A percentile compares a stretch with the other conserved stretches of the same genome.
phyloP scores from a whole-genome alignment of 1,284 basidiomycete genomes.

The Afroboletus lepidellus region DNA sequence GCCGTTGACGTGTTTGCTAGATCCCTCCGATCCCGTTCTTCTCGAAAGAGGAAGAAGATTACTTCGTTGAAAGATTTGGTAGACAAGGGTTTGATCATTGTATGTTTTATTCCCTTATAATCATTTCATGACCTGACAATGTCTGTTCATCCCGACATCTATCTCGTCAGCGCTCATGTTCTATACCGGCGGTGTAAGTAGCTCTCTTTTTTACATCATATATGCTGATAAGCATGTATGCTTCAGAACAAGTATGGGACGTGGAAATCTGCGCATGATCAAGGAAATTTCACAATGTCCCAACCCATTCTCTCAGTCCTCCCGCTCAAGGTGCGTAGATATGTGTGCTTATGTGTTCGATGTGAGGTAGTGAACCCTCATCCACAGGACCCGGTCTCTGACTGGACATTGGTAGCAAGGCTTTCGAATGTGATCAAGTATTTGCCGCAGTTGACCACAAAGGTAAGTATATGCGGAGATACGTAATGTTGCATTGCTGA shows the following conservation, averaged over 20 bases:
- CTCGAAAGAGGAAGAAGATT: slow-evolving; percentile 58
- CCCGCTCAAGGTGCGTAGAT: slow-evolving; percentile 45
- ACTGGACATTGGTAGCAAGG: slow-evolving; percentile 49
- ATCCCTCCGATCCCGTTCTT: slow-evolving; percentile 62
- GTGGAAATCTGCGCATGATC: slow-evolving; percentile 49
- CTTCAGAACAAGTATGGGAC: slow-evolving; percentile 50
- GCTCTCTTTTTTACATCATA: background rate
- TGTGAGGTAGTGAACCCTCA: background rate
- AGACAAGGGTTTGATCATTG: slow-evolving; percentile 59
- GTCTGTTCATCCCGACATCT: background rate
- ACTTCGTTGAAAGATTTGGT: slow-evolving; percentile 58
- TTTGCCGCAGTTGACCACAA: slow-evolving; percentile 50
- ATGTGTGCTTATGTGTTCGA: background rate
- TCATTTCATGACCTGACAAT: background rate
- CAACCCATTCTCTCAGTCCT: slow-evolving; percentile 58
- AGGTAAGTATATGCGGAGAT: slow-evolving; percentile 37
- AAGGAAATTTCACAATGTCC: slow-evolving; percentile 57
- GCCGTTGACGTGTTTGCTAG: slow-evolving; percentile 29
- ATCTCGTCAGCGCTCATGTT: slow-evolving; percentile 49
- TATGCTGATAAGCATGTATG: slow-evolving; percentile 1
- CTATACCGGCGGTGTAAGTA: slow-evolving; percentile 48
- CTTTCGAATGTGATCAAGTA: slow-evolving; percentile 44
- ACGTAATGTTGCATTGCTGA: background rate
- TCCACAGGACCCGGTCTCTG: slow-evolving; percentile 61
- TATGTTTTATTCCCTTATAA: slow-evolving; percentile 33